Percentiles rank a stretch among this genome's conserved stretches.
These are phyloP conservation scores for Sporothrix phasma DNA, from an alignment of 2,329 filamentous ascomycete genomes.

Conservation along the genomic window DNA sequence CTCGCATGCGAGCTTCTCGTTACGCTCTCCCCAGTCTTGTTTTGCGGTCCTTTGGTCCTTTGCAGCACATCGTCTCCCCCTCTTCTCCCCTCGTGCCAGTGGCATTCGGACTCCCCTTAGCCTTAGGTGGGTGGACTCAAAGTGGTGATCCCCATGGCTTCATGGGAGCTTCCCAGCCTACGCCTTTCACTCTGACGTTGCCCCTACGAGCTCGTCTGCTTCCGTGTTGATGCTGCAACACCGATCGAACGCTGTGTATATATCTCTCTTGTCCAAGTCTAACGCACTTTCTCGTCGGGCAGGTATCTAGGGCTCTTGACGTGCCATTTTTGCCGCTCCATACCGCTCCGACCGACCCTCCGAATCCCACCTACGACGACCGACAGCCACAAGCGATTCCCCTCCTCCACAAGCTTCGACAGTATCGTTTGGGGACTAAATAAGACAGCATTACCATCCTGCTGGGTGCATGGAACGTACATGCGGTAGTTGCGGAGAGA, in stretches of 20 bases:
- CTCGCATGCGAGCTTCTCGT: not conserved
- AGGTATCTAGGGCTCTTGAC: conserved; percentile 7
- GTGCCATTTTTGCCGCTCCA: not conserved
- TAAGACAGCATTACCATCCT: not conserved
- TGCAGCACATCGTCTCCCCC: not conserved
- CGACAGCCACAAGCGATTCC: not conserved
- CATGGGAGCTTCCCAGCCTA: not conserved
- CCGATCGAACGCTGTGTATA: not conserved
- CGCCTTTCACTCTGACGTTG: not conserved
- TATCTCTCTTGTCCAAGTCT: not conserved
- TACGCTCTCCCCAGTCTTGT: not conserved
- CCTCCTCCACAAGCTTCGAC: not conserved
- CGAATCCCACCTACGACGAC: not conserved
- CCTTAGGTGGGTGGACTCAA: not conserved
- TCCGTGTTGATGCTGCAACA: not conserved
- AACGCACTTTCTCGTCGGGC: conserved; percentile 7
- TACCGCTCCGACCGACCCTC: conserved; percentile 4
- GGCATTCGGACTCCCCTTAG: not conserved
- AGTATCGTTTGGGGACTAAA: not conserved
- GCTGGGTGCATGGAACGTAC: conserved; percentile 10
- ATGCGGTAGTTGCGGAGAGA: conserved; percentile 11
- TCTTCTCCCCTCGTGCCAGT: not conserved
- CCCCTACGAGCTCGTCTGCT: not conserved
- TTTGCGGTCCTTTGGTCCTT: too few relatives aligned
- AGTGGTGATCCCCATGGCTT: not conserved